A percentile compares a stretch with the other conserved stretches of the same genome.
Conservation (phyloP, 2,329 filamentous ascomycete species). For the Leptosphaerulina australis region DNA sequence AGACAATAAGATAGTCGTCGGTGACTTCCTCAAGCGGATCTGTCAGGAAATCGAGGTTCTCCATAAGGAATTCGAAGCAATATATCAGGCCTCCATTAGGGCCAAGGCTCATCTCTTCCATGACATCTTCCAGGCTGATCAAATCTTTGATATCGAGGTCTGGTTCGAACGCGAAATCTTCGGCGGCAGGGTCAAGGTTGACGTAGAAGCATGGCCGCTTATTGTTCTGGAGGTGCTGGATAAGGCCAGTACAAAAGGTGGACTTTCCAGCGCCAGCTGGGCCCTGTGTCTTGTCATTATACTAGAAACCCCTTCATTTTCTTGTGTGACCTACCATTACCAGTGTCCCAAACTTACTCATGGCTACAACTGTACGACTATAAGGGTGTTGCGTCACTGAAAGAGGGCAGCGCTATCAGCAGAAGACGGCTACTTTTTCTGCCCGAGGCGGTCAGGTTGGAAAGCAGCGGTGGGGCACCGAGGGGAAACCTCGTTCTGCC, state of each 20-base stretch:
- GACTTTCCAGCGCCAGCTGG: conserved; percentile 96
- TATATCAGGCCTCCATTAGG: conserved; percentile 94
- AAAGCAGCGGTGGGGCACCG: conserved; percentile 8
- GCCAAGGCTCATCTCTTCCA: conserved; percentile 90
- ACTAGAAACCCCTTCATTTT: neutral
- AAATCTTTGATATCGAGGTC: conserved; percentile 96
- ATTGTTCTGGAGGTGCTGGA: conserved; percentile 88
- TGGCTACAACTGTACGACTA: conserved; percentile 50
- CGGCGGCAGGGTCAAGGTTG: conserved; percentile 96
- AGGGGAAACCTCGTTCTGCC: conserved; percentile 25
- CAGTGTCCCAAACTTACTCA: conserved; percentile 94
- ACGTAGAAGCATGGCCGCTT: conserved; percentile 96
- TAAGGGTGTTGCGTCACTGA: conserved; percentile 10
- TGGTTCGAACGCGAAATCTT: conserved; percentile 87
- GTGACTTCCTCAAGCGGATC: conserved; percentile 83
- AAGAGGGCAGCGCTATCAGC: neutral
- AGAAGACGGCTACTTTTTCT: conserved; percentile 12
- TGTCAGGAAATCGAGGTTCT: conserved; percentile 90
- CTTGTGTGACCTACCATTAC: conserved; percentile 68
- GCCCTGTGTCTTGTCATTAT: conserved; percentile 55
- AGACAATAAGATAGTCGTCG: conserved; percentile 95
- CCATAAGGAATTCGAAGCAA: conserved; percentile 94
- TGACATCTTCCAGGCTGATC: conserved; percentile 91
- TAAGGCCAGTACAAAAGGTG: conserved; percentile 92
- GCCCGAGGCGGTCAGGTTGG: conserved; percentile 13